Evolutionary conservation across 495 filamentous ascomycete species (phyloP).

Genomic region (Astrothelium subdiscretum): DNA sequence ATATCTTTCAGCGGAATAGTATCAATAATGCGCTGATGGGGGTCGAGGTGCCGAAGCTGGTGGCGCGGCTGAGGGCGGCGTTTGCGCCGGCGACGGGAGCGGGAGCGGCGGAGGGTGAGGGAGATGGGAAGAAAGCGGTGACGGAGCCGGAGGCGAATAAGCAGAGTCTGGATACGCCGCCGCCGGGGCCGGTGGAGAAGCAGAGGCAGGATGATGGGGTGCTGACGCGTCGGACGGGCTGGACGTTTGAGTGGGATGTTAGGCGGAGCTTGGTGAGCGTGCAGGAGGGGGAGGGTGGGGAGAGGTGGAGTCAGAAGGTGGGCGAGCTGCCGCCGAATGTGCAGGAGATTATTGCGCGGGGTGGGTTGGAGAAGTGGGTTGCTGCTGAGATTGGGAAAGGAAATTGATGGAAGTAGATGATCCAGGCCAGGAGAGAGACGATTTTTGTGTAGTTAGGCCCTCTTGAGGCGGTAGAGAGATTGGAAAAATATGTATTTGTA

Average conservation of each 20-base stretch:
- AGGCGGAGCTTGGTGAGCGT: conserved; percentile 54
- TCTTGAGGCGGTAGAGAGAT: background rate
- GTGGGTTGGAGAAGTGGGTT: conserved; percentile 76
- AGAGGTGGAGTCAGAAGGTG: conserved; percentile 67
- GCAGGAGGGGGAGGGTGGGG: conserved; percentile 51
- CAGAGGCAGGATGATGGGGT: conserved; percentile 33
- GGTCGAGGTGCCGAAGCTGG: conserved; percentile 65
- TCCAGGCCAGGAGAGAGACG: background rate
- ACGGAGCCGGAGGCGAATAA: conserved; percentile 26
- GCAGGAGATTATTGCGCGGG: conserved; percentile 51
- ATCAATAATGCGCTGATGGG: conserved; percentile 90
- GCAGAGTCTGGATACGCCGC: conserved; percentile 36
- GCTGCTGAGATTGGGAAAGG: conserved; percentile 45
- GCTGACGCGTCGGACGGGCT: conserved; percentile 76
- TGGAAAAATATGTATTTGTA: background rate
- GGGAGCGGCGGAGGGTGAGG: conserved; percentile 10
- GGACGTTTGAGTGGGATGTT: conserved; percentile 83
- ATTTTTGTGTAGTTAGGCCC: too few species aligned
- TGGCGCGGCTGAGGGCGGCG: conserved; percentile 54
- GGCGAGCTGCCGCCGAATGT: conserved; percentile 80
- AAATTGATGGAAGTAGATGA: background rate
- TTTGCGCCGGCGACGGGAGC: conserved; percentile 29
- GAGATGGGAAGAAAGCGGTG: background rate
- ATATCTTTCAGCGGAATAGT: conserved; percentile 78
- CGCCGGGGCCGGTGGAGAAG: conserved; percentile 25